Evolutionary conservation across 768 basidiomycete species (phyloP), one percentile per base, ranked within the genome.

Genomic region (Cantharellus cinnabarinus): DNA sequence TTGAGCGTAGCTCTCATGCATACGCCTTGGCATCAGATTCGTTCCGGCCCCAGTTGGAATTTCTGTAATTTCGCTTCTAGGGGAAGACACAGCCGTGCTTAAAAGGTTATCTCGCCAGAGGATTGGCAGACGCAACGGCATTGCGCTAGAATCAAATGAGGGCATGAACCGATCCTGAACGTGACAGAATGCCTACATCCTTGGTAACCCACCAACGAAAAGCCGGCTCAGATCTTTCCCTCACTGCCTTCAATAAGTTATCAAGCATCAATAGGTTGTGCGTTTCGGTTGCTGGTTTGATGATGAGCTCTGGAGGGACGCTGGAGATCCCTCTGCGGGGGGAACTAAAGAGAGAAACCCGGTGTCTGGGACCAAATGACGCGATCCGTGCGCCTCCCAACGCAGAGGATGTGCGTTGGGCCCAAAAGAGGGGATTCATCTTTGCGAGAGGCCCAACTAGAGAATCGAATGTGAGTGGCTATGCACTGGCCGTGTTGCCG

Each of bases 1-100:
- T 66, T 85, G 80, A 42, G 79, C 75, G 65, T 85, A 85, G 0
- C 82, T 84, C 64, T 85, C 82, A 56, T 79, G 72, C 83, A 85
- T 86, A 56, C 73, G 68, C 4, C 82, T 73, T 4, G 77, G 75
- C 7, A 69, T 65, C 0, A 73, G 71, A 58, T 54, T 34, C 44
- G 44, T 10, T 48, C 29, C 44, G 10, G 29, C 10, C 10, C 10
- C 29, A 48, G 44, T 1, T 29, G 20, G 20, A 29, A 29, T 29
- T 48, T 10, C 29, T 48, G 44, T 10, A 10, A 48, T 29, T 10
- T 29, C 29, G 44, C 29, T 48, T 1, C 10, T 29, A 48, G 10
- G 44, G 44, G 44, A 48, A 48, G 44, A 48, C 44, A 29, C 10
- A 10, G 10, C 10, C 10, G 29, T 48, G 1, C 10, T 10, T 10